These are phyloP conservation scores for Cyanodermella asteris DNA, from an alignment of 2,329 filamentous ascomycete genomes.

Conservation along the genomic window DNA sequence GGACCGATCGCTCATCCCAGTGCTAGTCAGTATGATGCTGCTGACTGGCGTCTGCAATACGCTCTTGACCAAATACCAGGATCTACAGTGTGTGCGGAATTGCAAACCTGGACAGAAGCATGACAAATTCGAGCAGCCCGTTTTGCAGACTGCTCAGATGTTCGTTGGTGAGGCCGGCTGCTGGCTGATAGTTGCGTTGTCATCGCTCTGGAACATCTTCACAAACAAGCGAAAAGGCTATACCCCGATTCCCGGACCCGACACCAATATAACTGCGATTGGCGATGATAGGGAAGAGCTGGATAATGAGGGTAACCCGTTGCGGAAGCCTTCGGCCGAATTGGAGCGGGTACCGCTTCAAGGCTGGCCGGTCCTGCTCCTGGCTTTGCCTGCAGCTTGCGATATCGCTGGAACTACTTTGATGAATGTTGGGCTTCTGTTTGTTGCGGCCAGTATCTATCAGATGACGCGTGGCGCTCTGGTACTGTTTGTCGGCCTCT, in stretches of 20 bases:
- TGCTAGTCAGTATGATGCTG: slow-evolving; percentile 90
- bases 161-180: slow-evolving; percentile 91
- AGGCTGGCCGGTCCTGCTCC: slow-evolving; percentile 49
- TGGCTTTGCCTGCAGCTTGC: slow-evolving; percentile 73
- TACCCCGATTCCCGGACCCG: slow-evolving; percentile 34
- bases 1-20: slow-evolving; percentile 48
- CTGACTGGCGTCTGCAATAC: slow-evolving; percentile 93
- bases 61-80: slow-evolving; percentile 85
- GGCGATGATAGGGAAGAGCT: slow-evolving; percentile 22
- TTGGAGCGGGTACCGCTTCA: slow-evolving; percentile 38
- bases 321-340: slow-evolving; percentile 33
- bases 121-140: slow-evolving; percentile 54
- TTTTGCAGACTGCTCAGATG: slow-evolving; percentile 93
- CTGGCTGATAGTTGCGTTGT: slow-evolving; percentile 67
- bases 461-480: slow-evolving; percentile 95
- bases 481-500: slow-evolving; percentile 85
- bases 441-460: slow-evolving; percentile 90
- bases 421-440: slow-evolving; percentile 88
- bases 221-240: slow-evolving; percentile 43
- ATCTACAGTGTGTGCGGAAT: slow-evolving; percentile 90
- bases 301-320: slow-evolving; percentile 20
- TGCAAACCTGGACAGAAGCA: slow-evolving; percentile 51
- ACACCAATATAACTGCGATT: slow-evolving; percentile 21
- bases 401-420: slow-evolving; percentile 89
- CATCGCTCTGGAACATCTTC: slow-evolving; percentile 48